phyloP scores from a whole-genome alignment of 768 basidiomycete species.

The Glaciozyma antarctica region DNA sequence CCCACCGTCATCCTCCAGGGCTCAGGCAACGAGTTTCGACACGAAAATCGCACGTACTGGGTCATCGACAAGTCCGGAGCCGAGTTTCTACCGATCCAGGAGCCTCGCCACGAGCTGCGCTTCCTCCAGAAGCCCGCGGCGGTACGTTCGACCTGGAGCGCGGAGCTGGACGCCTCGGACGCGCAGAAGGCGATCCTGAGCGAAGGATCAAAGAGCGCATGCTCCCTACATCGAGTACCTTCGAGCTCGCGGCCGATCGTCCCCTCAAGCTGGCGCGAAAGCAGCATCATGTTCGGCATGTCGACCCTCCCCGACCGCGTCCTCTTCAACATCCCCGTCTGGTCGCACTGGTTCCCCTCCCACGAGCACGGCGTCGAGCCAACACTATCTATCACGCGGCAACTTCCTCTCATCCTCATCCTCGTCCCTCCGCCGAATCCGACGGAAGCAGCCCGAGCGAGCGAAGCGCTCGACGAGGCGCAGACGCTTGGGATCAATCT shows the following conservation, averaged over 20 bases:
- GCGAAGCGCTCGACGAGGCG: slow-evolving; percentile 28
- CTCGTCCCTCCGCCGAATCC: slow-evolving; percentile 26
- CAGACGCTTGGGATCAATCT: slow-evolving; percentile 23
- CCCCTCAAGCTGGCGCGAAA: slow-evolving; percentile 4
- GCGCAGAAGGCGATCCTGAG: slow-evolving; percentile 16
- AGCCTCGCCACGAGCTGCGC: slow-evolving; percentile 27
- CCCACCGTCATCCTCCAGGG: slow-evolving; percentile 28
- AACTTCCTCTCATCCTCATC: slow-evolving; percentile 24
- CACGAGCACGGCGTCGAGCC: background rate
- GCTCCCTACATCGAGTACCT: slow-evolving; percentile 6
- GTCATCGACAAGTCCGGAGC: background rate
- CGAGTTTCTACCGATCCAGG: slow-evolving; percentile 19
- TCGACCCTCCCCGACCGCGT: slow-evolving; percentile 28
- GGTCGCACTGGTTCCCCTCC: slow-evolving; percentile 24
- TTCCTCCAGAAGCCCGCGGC: slow-evolving; percentile 20
- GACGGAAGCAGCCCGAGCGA: slow-evolving; percentile 15
- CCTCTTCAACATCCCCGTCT: slow-evolving; percentile 31
- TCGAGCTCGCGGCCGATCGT: slow-evolving; percentile 7
- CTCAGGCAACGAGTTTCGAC: background rate
- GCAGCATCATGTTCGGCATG: slow-evolving; percentile 32
- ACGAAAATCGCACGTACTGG: slow-evolving; percentile 16
- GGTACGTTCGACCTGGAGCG: slow-evolving; percentile 5
- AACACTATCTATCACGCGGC: too few relatives aligned
- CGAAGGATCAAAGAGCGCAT: background rate
- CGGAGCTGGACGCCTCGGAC: slow-evolving; percentile 1